Percentiles rank a stretch among this genome's conserved stretches.
Conservation (phyloP, 305 asterid genomes). For the Euphrasia arctica region DNA sequence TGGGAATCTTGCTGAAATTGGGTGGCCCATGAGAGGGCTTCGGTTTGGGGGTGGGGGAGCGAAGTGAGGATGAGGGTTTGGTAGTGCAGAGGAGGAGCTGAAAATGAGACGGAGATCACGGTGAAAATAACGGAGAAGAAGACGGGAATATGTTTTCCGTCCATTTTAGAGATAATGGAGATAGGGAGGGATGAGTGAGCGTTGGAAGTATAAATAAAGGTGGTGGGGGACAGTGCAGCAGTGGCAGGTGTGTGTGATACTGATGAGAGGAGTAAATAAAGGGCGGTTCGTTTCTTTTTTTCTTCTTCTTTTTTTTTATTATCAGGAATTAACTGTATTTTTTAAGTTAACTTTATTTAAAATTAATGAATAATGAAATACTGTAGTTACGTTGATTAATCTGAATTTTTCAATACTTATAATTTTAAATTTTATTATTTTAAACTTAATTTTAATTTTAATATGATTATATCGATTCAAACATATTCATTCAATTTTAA, state of each 20-base stretch:
- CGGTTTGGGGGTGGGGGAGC: slow-evolving; percentile 37
- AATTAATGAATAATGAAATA: no score
- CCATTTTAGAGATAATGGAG: slow-evolving; percentile 26
- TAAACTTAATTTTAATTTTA: no score
- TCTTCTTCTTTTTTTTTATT: no score
- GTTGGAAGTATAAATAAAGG: slow-evolving; percentile 31
- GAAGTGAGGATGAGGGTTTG: slow-evolving; percentile 35
- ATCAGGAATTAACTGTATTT: no score
- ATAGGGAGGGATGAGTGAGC: slow-evolving; percentile 2
- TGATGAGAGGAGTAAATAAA: no score
- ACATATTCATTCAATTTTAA: no score
- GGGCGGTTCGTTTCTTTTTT: no score
- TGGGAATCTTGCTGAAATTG: slow-evolving; percentile 3
- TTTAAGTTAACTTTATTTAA: no score
- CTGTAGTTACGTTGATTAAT: no score
- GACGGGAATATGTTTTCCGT: slow-evolving; percentile 3
- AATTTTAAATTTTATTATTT: no score
- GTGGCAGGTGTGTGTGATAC: not conserved
- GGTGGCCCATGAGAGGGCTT: slow-evolving; percentile 29
- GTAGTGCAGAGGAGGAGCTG: slow-evolving; percentile 24
- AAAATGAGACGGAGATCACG: slow-evolving; percentile 17
- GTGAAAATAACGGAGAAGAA: slow-evolving; percentile 14
- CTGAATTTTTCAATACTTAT: no score
- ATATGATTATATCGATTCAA: no score
- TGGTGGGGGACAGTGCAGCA: slow-evolving; percentile 12